These are phyloP conservation scores for Tricholoma flavovirens DNA, from an alignment of 768 basidiomycete genomes.

Conservation along the genomic window DNA sequence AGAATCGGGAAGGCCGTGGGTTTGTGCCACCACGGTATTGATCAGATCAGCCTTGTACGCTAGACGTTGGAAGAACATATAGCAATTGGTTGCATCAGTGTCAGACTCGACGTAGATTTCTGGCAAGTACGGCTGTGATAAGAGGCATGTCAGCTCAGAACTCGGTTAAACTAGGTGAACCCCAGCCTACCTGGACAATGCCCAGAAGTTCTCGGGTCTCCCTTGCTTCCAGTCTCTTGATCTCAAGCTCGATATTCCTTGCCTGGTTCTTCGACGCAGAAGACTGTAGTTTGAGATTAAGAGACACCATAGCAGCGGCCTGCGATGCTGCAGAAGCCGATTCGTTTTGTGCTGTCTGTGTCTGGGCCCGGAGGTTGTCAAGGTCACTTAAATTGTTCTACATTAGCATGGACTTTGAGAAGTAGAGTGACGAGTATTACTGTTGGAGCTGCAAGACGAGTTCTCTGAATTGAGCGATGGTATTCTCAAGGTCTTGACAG, in stretches of 20 bases:
- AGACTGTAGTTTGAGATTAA: constrained; percentile 92
- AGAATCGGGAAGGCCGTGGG: constrained; percentile 79
- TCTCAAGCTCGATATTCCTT: constrained; percentile 82
- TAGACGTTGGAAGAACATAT: constrained; percentile 90
- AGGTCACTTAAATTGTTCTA: constrained; percentile 59
- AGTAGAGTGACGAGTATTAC: constrained; percentile 34
- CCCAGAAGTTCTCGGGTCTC: constrained; percentile 75
- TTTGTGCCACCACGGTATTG: constrained; percentile 73
- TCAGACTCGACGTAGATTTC: constrained; percentile 88
- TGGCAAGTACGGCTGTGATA: constrained; percentile 79
- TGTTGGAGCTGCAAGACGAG: constrained; percentile 78
- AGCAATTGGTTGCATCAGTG: constrained; percentile 80
- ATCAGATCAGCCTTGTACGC: constrained; percentile 85
- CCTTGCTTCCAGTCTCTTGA: constrained; percentile 77
- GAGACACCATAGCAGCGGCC: constrained; percentile 88
- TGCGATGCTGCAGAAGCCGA: constrained; percentile 81
- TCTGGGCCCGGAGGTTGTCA: constrained; percentile 75
- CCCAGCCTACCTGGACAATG: constrained; percentile 66
- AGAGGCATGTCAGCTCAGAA: constrained; percentile 3
- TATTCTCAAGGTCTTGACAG: constrained; percentile 80
- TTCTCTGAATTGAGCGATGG: constrained; percentile 90
- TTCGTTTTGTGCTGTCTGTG: constrained; percentile 78
- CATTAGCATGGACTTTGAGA: background rate
- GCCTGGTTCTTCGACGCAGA: constrained; percentile 88
- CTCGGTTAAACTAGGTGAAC: constrained; percentile 1